Conservation (phyloP, 345 rosid genomes). For the Litchi chinensis region DNA sequence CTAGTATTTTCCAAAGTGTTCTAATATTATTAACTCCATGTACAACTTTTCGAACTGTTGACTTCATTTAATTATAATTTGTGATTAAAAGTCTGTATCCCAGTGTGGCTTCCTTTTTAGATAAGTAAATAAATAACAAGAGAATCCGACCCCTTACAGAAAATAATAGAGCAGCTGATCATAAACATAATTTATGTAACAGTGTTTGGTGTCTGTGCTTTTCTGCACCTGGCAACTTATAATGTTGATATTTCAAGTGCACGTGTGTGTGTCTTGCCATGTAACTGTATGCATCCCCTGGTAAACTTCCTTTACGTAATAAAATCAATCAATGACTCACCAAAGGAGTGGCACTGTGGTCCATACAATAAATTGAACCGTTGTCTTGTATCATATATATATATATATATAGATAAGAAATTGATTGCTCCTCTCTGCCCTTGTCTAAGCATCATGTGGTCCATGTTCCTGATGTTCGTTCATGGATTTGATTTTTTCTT, state of each 20-base stretch:
- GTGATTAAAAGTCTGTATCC: no score
- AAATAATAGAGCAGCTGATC: no score
- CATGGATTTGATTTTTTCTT: no score
- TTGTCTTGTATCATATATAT: neutral
- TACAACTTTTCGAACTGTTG: no score
- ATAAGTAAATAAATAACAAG: no score
- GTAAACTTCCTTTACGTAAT: neutral
- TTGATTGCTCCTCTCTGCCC: neutral
- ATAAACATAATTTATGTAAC: no score
- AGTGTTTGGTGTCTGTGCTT: no score
- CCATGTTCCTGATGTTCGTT: neutral
- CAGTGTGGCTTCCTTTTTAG: no score
- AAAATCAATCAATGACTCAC: neutral
- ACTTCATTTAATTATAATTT: no score
- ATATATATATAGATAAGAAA: neutral
- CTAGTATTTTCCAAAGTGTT: no score
- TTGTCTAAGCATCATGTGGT: neutral
- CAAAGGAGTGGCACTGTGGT: constrained; percentile 9
- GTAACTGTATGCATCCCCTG: neutral
- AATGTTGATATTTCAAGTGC: constrained; percentile 2
- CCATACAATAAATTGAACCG: constrained; percentile 4
- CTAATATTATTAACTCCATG: neutral
- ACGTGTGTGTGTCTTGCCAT: constrained; percentile 14
- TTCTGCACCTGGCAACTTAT: neutral
- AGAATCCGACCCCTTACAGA: no score